Percentiles rank a stretch among this genome's conserved stretches.
Evolutionary conservation across 192 early-diverging fungal genomes (phyloP).

Genomic region (Thamnidium elegans): DNA sequence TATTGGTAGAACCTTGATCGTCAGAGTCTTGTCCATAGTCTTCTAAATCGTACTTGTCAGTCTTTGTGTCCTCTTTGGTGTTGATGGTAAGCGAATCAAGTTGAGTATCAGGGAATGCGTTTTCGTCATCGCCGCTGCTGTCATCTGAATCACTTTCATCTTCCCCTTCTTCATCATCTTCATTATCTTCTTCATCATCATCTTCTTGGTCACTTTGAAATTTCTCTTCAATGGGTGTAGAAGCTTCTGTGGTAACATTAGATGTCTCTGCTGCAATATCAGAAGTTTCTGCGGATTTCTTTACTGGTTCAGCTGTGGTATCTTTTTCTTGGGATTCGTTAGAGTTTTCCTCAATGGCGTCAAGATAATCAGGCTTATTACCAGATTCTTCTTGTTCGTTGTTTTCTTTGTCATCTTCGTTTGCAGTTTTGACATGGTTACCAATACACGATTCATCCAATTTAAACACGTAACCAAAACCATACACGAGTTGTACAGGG

Average conservation of each 20-base stretch:
- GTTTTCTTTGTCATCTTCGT: slow-evolving; percentile 39
- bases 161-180: slow-evolving; percentile 19
- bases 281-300: neutral
- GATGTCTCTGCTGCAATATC: neutral
- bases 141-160: slow-evolving; percentile 29
- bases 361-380: neutral
- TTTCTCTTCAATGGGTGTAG: no score
- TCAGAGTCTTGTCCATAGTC: slow-evolving; percentile 53
- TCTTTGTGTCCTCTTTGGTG: neutral
- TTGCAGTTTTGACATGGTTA: slow-evolving; percentile 73
- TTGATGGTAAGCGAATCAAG: slow-evolving; percentile 15
- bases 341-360: slow-evolving; percentile 10
- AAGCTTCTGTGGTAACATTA: neutral
- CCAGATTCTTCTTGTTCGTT: slow-evolving; percentile 23
- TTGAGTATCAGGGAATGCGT: slow-evolving; percentile 55
- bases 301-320: slow-evolving; percentile 2
- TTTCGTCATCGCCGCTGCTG: slow-evolving; percentile 40
- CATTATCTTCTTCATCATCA: slow-evolving; percentile 18
- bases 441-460: slow-evolving; percentile 80
- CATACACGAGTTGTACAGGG: slow-evolving; percentile 90
- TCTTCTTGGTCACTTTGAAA: neutral
- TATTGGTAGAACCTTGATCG: slow-evolving; percentile 23
- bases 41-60: slow-evolving; percentile 51
- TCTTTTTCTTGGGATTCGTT: slow-evolving; percentile 4
- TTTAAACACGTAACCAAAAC: slow-evolving; percentile 92